Base-by-base conservation (phyloP, 2,329 filamentous ascomycete genomes). In the Rugonectria rugulosa region DNA sequence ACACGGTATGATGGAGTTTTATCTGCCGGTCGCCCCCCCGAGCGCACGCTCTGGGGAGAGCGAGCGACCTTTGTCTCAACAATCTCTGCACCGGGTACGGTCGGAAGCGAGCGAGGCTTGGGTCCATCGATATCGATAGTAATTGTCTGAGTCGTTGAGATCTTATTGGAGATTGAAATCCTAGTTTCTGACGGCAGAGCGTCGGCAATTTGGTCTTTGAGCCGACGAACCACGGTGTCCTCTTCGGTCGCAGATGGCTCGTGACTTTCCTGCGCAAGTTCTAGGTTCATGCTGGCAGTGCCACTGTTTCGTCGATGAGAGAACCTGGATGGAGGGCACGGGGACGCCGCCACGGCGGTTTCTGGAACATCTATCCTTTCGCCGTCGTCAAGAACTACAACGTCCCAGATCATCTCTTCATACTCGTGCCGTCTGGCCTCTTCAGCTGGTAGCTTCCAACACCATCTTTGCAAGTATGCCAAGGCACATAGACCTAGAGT, bases 331-430 rank as follows among this genome's bases (percentile, higher is more conserved):
- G 53, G 59, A 6, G 37, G 29, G 14, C 12, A 15, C 23, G 19
- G 3, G 8, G 34, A 8, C 17, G 12, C 17, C 12, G 34, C 8
- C 10, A 21, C 12, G 17, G 29, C 38, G 9, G 47, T 44, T 11
- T 58, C 66, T 19, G 67, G 68, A n/a, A 86, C 74, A 57, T 87
- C 85, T 24, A 88, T 80, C 29, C 82, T 79, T 40, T 80, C 77
- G 8, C 83, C 83, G 63, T 86, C 78, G 55, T 83, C 80, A 14
- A 88, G 73, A 0, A 89, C 82, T 7, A 89, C 84, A 3, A 88
- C 81, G 64, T 89, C 87, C 86, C 87, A 89, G 8, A 89, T 76
- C 2, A 84, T 72, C 57, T 88, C 83, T 53, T 87, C 83, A 15
- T 77, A 75, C 10, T 75, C 74, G 7, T 79, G 72, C 1, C 77